Conservation (phyloP, 352 stramenopile genomes). For the Pythium sp. region DNA sequence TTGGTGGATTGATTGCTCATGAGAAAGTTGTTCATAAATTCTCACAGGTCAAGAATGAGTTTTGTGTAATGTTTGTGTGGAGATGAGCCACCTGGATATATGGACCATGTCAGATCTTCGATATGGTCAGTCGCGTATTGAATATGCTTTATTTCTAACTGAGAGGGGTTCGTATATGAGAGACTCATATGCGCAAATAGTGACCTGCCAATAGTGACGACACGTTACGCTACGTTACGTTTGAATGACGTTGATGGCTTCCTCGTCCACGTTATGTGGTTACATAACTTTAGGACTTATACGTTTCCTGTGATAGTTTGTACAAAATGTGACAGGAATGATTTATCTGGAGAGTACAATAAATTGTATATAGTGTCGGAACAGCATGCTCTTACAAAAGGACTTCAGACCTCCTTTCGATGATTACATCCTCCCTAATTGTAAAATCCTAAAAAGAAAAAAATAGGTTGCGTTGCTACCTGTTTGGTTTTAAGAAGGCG, state of each 20-base stretch:
- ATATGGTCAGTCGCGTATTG: not conserved
- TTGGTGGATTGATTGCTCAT: too few relatives aligned
- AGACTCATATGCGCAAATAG: not conserved
- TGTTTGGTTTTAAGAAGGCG: too few relatives aligned
- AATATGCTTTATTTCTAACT: not conserved
- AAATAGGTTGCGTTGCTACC: too few relatives aligned
- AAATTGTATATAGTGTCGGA: not conserved
- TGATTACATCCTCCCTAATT: not conserved
- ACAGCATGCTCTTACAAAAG: not conserved
- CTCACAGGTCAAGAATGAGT: too few relatives aligned
- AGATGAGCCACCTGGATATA: not conserved
- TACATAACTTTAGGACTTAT: not conserved
- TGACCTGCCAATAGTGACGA: not conserved
- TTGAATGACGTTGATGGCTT: not conserved
- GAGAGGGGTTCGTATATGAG: not conserved
- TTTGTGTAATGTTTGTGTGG: not conserved
- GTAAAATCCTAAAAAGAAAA: not conserved
- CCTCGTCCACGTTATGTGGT: not conserved
- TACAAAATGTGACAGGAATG: not conserved
- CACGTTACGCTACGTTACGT: not conserved
- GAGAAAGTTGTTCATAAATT: too few relatives aligned
- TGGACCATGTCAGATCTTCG: not conserved
- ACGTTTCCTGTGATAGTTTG: not conserved
- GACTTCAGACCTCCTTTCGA: not conserved
- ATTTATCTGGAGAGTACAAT: not conserved